Percentiles rank a stretch among this genome's conserved stretches.
phyloP scores from a whole-genome alignment of 2,329 filamentous ascomycete species.

The Penicillium sp. region DNA sequence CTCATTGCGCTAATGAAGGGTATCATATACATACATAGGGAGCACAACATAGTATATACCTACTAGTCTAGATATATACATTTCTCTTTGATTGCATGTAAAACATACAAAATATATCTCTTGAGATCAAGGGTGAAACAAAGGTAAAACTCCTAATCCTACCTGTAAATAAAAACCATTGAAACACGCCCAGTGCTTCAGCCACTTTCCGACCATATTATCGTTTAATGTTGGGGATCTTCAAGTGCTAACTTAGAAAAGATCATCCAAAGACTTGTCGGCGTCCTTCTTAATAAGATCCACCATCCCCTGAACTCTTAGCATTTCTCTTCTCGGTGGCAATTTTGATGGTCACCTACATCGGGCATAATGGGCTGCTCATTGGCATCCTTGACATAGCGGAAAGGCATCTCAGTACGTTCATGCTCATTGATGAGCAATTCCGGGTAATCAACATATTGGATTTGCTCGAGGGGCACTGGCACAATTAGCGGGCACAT shows the following conservation, averaged over 20 bases:
- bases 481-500: background rate
- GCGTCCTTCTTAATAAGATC: constrained; percentile 91
- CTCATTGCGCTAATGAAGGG: background rate
- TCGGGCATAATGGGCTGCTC: constrained; percentile 87
- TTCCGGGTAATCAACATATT: constrained; percentile 85
- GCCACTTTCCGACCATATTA: constrained; percentile 4
- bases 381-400: constrained; percentile 76
- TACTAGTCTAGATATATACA: too few relatives aligned
- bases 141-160: background rate
- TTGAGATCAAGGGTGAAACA: background rate
- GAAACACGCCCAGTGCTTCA: background rate
- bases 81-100: too few relatives aligned
- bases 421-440: constrained; percentile 87
- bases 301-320: constrained; percentile 72
- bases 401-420: constrained; percentile 96
- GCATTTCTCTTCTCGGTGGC: constrained; percentile 15
- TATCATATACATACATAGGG: too few relatives aligned
- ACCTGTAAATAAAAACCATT: too few relatives aligned
- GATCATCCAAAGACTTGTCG: constrained; percentile 84
- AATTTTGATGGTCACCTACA: constrained; percentile 54
- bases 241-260: constrained; percentile 59
- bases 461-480: constrained; percentile 76
- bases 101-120: background rate
- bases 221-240: background rate
- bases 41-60: too few relatives aligned